Evolutionary conservation across 495 filamentous ascomycete species (phyloP).

Genomic region (Platismatia glauca): DNA sequence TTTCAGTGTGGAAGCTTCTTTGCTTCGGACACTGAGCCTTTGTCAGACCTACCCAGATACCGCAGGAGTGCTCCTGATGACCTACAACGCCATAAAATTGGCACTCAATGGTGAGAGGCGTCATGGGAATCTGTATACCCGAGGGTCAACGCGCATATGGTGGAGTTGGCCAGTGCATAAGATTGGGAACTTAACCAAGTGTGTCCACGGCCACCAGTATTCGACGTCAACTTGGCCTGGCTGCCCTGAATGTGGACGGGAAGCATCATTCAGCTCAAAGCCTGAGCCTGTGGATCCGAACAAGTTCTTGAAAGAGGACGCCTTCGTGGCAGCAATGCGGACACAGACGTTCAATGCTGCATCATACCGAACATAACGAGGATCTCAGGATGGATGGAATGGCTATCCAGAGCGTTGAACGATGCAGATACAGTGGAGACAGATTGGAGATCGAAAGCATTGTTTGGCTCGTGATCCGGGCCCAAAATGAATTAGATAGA

Average conservation of each 20-base stretch:
- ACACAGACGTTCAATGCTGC: not conserved
- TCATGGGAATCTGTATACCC: conserved; percentile 7
- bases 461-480: not conserved
- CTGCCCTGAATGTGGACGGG: conserved; percentile 21
- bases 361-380: conserved; percentile 1
- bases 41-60: conserved; percentile 14
- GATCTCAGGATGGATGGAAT: not conserved
- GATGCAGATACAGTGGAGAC: not conserved
- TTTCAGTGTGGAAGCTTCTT: conserved; percentile 6
- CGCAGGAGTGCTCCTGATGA: conserved; percentile 13
- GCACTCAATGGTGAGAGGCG: not conserved
- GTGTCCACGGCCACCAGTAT: conserved; percentile 21
- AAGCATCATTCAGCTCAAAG: not conserved
- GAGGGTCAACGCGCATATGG: conserved; percentile 9
- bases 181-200: conserved; percentile 13
- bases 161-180: conserved; percentile 18
- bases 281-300: not conserved
- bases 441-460: not conserved
- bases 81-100: conserved; percentile 5
- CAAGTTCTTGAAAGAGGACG: conserved; percentile 13
- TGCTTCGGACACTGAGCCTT: not conserved
- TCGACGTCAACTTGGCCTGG: conserved; percentile 12
- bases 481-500: not conserved
- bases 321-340: conserved; percentile 16
- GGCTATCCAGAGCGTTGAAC: not conserved